Percentiles rank a stretch among this genome's conserved stretches.
These are phyloP conservation scores for Tylopilus plumbeoviolaceoides DNA, from an alignment of 768 basidiomycete genomes.

Conservation along the genomic window DNA sequence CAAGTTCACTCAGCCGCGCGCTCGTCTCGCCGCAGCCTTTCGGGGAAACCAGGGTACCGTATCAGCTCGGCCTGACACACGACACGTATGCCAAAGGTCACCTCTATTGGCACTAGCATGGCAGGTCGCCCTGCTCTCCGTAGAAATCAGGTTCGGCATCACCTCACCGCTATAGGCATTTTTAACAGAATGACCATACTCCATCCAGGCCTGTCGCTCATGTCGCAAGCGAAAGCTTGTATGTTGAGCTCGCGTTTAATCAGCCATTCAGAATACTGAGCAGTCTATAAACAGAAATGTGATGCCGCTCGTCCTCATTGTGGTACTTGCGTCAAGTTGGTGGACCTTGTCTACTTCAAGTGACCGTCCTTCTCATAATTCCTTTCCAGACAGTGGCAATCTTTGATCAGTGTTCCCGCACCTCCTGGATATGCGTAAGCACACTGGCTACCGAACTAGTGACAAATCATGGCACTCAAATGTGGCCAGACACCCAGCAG, in stretches of 20 bases:
- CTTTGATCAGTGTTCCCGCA: conserved; percentile 77
- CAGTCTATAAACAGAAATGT: conserved; percentile 59
- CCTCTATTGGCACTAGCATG: conserved; percentile 30
- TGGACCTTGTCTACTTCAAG: conserved; percentile 30
- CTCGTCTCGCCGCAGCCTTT: neutral
- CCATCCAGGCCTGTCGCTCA: conserved; percentile 64
- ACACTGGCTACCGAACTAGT: neutral
- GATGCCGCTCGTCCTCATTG: conserved; percentile 86
- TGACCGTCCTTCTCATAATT: conserved; percentile 5
- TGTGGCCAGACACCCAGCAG: conserved; percentile 65
- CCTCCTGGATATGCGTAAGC: conserved; percentile 81
- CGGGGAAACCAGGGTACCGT: conserved; percentile 3
- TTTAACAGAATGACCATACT: neutral
- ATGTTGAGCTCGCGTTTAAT: conserved; percentile 26
- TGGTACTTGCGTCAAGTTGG: conserved; percentile 78
- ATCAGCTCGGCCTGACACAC: neutral
- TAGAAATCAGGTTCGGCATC: conserved; percentile 61
- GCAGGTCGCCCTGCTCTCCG: conserved; percentile 62
- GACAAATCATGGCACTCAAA: conserved; percentile 1
- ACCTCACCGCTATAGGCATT: conserved; percentile 5
- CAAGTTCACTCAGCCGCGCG: neutral
- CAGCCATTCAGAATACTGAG: conserved; percentile 1
- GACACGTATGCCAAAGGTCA: conserved; percentile 62
- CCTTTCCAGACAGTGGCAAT: conserved; percentile 69
- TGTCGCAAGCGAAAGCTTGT: conserved; percentile 85